These are phyloP conservation scores for Nyssa sinensis DNA, from an alignment of 148 eudicot genomes.

Conservation along the genomic window DNA sequence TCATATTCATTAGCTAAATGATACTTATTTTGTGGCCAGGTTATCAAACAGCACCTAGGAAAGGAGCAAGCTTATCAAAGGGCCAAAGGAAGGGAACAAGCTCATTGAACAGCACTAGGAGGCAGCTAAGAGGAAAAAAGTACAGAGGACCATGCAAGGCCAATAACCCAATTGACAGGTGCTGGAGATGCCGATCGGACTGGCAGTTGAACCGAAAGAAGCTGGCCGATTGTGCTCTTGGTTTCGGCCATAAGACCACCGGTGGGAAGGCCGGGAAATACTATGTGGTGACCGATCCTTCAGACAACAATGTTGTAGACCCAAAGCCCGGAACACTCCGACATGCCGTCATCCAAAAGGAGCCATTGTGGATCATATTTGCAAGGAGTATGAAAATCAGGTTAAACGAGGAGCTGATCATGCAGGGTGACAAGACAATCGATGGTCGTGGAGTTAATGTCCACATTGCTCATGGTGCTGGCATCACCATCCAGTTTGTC, in stretches of 20 bases:
- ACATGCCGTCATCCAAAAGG: slow-evolving; percentile 52
- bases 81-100: slow-evolving; percentile 20
- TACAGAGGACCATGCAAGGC: slow-evolving; percentile 46
- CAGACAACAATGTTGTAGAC: slow-evolving; percentile 41
- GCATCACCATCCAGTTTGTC: slow-evolving; percentile 58
- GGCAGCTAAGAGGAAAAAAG: slow-evolving; percentile 22
- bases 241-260: slow-evolving; percentile 52
- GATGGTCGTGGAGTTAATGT: slow-evolving; percentile 70
- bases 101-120: slow-evolving; percentile 35
- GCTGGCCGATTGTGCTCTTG: slow-evolving; percentile 53
- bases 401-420: slow-evolving; percentile 52
- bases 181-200: slow-evolving; percentile 56
- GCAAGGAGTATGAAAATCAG: slow-evolving; percentile 47
- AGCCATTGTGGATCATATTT: slow-evolving; percentile 77
- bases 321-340: slow-evolving; percentile 80
- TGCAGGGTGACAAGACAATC: slow-evolving; percentile 68
- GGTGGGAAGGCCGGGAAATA: slow-evolving; percentile 56
- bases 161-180: slow-evolving; percentile 68
- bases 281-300: slow-evolving; percentile 46
- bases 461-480: slow-evolving; percentile 62
- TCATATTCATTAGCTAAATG: too few relatives aligned
- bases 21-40: too few relatives aligned
- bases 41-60: too few relatives aligned
- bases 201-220: slow-evolving; percentile 57
- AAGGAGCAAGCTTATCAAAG: too few relatives aligned